phyloP scores from a whole-genome alignment of 306 rosid species.

The Inga oerstediana region DNA sequence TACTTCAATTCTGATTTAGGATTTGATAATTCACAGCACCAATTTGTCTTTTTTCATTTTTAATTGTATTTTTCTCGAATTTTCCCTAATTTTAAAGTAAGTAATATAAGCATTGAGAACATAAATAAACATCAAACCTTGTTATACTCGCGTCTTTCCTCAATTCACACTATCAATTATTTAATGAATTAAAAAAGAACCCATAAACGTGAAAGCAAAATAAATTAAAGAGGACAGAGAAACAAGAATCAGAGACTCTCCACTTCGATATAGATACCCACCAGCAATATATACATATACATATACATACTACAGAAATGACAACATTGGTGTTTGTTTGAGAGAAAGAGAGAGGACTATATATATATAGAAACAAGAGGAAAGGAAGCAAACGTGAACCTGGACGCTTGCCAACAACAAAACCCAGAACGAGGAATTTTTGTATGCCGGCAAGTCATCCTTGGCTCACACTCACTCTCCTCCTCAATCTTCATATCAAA shows the following conservation, averaged over 20 bases:
- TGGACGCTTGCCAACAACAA: conserved; percentile 31
- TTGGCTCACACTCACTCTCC: conserved; percentile 52
- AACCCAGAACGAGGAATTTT: background rate
- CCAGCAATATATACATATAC: background rate
- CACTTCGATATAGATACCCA: background rate
- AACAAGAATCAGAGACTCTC: background rate
- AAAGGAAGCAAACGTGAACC: conserved; percentile 31
- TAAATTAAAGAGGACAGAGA: background rate
- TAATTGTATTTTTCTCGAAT: too few species aligned
- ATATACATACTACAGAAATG: background rate
- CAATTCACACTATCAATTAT: too few species aligned
- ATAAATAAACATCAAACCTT: too few species aligned
- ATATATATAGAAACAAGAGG: background rate
- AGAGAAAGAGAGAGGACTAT: too few species aligned
- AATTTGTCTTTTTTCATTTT: too few species aligned
- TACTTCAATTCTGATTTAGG: too few species aligned
- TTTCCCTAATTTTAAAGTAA: too few species aligned
- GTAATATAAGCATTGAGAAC: background rate
- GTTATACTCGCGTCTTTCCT: too few species aligned
- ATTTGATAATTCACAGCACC: too few species aligned
- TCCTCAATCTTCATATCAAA: background rate
- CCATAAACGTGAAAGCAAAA: too few species aligned
- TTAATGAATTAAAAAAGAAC: too few species aligned
- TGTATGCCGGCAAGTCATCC: conserved; percentile 55
- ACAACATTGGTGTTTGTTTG: too few species aligned